Conservation (phyloP, 192 early-diverging fungal genomes). For the Gigaspora rosea region DNA sequence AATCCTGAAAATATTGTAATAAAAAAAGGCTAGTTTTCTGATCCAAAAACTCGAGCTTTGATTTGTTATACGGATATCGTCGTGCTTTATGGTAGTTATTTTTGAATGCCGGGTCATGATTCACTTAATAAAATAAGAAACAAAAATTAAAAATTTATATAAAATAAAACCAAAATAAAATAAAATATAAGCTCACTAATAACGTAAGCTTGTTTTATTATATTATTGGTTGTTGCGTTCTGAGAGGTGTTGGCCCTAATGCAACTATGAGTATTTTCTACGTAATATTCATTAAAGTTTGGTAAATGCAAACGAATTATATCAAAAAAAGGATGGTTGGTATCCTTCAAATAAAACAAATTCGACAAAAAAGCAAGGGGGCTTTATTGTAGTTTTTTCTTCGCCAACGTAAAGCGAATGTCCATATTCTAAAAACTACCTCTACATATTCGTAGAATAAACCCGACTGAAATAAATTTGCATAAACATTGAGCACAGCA, state of each 20-base stretch:
- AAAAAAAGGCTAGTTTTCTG: slow-evolving; percentile 9
- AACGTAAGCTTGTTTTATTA: slow-evolving; percentile 6
- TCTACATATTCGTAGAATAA: slow-evolving; percentile 11
- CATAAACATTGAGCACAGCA: not conserved
- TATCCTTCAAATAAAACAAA: slow-evolving; percentile 15
- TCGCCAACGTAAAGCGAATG: not conserved
- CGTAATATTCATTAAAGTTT: slow-evolving; percentile 16
- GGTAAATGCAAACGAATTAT: not conserved
- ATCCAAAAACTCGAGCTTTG: not conserved
- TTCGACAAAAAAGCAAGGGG: not conserved
- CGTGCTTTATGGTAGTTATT: not conserved
- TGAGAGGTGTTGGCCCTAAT: slow-evolving; percentile 4
- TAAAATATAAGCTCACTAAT: not conserved
- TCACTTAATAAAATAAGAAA: not conserved
- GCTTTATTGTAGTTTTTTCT: slow-evolving; percentile 23
- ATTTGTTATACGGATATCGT: not conserved
- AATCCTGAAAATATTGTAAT: not conserved
- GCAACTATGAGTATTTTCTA: not conserved
- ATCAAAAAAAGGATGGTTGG: slow-evolving; percentile 5
- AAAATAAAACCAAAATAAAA: not conserved
- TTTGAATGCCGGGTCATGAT: not conserved
- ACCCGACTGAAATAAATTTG: not conserved
- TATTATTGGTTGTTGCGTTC: not conserved
- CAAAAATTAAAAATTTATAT: not conserved
- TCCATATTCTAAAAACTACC: not conserved